Evolutionary conservation across 2,329 filamentous ascomycete genomes (phyloP), one percentile per base, ranked within the genome.

Genomic region (Paraconiothyrium brasiliense): DNA sequence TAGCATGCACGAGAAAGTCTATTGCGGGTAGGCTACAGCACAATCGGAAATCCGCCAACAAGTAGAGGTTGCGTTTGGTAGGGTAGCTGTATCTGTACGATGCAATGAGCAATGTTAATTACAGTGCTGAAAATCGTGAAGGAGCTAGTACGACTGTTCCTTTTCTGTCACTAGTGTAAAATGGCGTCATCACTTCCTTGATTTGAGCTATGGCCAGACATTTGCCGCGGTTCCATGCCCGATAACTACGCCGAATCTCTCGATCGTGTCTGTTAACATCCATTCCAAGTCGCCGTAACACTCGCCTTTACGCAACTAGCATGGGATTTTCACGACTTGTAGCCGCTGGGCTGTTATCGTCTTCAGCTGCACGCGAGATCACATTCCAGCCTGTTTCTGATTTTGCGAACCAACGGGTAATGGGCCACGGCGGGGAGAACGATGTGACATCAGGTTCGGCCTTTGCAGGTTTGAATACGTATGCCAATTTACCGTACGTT

Each of bases 401-500:
- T 39, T 71, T 68, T 57, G 27, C 79, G 46, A 66, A 75, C 24
- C 79, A 80, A 44, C 52, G 75, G 7, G 70, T 76, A 11, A 48
- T 71, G 27, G 62, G 59, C 8, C 59, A 67, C 3, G 62, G 61
- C 16, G 65, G 60, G 22, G 65, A 63, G 4, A 62, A 70, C n/a
- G 75, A 78, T 55, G 65, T 77, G 27, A 72, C 67, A 22, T 71
- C 73, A 9, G 68, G 61, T 4, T 67, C 70, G 2, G 76, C 71
- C 27, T 84, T 80, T 63, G 73, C 73, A 27, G 83, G 83, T 2
- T 61, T 84, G 55, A 80, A 71, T 3, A 84, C 83, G 9, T 84
- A 80, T 69, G 82, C 81, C 1, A 83, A 83, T 67, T 54, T 84
- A 16, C 82, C 81, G 0, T 83, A 84, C 63, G 81, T 84, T 14